These are phyloP conservation scores for Vinca minor DNA, from an alignment of 257 asterid species.

Conservation along the genomic window DNA sequence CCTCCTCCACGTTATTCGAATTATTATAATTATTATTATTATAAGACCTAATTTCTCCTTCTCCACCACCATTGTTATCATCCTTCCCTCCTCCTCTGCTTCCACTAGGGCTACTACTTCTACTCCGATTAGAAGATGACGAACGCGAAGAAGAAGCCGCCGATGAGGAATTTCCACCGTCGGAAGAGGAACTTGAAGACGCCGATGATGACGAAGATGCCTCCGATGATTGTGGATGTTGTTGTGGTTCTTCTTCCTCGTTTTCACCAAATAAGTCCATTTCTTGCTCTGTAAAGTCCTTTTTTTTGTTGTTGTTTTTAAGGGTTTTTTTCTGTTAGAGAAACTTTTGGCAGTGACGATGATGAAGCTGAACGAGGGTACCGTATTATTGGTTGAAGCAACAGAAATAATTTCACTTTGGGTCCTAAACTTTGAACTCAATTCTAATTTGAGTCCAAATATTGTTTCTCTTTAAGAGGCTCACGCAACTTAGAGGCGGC, in stretches of 20 bases:
- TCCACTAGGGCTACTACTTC: conserved; percentile 27
- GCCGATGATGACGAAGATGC: conserved; percentile 24
- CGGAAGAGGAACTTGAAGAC: conserved; percentile 32
- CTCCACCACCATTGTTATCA: conserved; percentile 39
- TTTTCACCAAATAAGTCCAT: conserved; percentile 54
- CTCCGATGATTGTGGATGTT: conserved; percentile 24
- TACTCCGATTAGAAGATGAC: conserved; percentile 47
- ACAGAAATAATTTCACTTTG: neutral
- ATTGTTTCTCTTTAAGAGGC: too few relatives aligned
- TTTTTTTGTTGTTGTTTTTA: conserved; percentile 6
- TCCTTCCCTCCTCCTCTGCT: conserved; percentile 33
- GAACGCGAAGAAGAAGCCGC: conserved; percentile 28
- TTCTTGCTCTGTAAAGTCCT: conserved; percentile 64
- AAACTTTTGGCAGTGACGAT: neutral
- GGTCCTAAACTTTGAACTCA: neutral
- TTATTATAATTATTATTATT: conserved; percentile 8
- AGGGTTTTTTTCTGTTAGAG: neutral
- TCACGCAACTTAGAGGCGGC: too few relatives aligned
- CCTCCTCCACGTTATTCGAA: conserved; percentile 27
- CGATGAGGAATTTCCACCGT: conserved; percentile 47
- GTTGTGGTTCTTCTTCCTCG: conserved; percentile 35
- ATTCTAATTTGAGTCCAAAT: neutral
- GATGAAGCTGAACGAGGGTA: neutral
- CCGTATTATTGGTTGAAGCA: neutral
- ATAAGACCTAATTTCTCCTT: conserved; percentile 18